Evolutionary conservation across 352 stramenopile genomes (phyloP).

Genomic region (Phytophthora chlamydospora): DNA sequence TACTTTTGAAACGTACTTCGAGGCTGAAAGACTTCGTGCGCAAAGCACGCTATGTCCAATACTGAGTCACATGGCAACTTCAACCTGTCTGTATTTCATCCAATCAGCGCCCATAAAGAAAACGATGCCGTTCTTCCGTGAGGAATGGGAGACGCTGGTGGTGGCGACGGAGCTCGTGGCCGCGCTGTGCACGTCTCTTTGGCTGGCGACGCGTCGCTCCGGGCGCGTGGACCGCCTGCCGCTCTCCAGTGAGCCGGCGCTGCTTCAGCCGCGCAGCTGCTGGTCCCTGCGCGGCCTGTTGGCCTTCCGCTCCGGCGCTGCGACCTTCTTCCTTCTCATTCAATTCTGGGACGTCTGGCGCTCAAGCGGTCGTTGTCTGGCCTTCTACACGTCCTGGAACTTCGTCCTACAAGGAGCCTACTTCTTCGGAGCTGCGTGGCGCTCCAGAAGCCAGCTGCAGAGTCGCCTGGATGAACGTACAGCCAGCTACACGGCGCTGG

Average conservation of each 20-base stretch:
- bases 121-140: conserved; percentile 23
- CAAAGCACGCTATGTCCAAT: too few species aligned
- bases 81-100: conserved; percentile 18
- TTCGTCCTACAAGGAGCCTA: conserved; percentile 76
- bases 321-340: conserved; percentile 60
- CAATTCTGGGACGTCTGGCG: conserved; percentile 69
- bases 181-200: conserved; percentile 51
- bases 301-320: conserved; percentile 39
- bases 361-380: conserved; percentile 52
- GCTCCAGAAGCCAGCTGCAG: conserved; percentile 38
- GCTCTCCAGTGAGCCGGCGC: conserved; percentile 31
- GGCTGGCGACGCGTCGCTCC: conserved; percentile 46
- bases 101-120: conserved; percentile 7
- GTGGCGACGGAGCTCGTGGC: conserved; percentile 55
- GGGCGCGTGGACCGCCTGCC: conserved; percentile 42
- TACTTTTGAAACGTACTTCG: too few species aligned
- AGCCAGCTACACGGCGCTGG: conserved; percentile 43
- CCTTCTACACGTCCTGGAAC: conserved; percentile 90
- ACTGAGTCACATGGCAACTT: conserved; percentile 18
- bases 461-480: conserved; percentile 24
- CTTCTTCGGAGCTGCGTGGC: conserved; percentile 46
- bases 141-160: conserved; percentile 61
- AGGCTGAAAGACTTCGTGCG: too few species aligned
- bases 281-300: conserved; percentile 54
- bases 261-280: conserved; percentile 51